A percentile compares a stretch with the other conserved stretches of the same genome.
phyloP scores from a whole-genome alignment of 495 filamentous ascomycete genomes.

The Penicillium maclennaniae region DNA sequence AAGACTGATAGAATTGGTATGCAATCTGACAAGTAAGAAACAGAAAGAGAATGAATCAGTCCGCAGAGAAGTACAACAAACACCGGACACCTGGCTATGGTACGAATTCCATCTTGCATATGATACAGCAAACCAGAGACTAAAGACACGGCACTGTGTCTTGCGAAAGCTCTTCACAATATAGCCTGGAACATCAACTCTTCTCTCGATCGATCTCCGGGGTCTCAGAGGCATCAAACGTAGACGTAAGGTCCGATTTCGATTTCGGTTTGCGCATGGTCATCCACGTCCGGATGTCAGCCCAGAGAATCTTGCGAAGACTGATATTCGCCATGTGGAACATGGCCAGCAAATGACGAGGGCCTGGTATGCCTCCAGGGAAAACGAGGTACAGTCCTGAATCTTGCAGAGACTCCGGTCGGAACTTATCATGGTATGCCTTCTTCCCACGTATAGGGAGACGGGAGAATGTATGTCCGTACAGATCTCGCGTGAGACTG shows the following conservation, averaged over 20 bases:
- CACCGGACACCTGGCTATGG: conserved; percentile 20
- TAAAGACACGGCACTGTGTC: not conserved
- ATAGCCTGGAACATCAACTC: not conserved
- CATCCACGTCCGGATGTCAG: conserved; percentile 14
- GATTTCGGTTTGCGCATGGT: not conserved
- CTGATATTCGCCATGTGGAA: conserved; percentile 41
- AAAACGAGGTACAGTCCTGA: conserved; percentile 35
- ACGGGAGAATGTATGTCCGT: conserved; percentile 27
- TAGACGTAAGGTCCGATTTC: not conserved
- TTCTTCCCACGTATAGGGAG: conserved; percentile 40
- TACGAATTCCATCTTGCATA: conserved; percentile 11
- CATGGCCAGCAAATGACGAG: conserved; percentile 33
- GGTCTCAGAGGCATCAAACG: not conserved
- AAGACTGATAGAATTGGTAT: not conserved
- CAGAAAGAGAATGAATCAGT: conserved; percentile 2
- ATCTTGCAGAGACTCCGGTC: conserved; percentile 32
- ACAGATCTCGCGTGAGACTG: conserved; percentile 26
- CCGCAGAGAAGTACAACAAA: not conserved
- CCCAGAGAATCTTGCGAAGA: conserved; percentile 24
- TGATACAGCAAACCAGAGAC: conserved; percentile 6
- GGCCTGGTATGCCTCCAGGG: conserved; percentile 27
- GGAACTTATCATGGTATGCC: conserved; percentile 42
- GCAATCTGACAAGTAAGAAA: conserved; percentile 4
- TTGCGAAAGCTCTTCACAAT: too few relatives aligned
- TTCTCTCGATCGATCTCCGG: not conserved